phyloP scores from a whole-genome alignment of 139 green algal genomes.

The Penium margaritaceum region DNA sequence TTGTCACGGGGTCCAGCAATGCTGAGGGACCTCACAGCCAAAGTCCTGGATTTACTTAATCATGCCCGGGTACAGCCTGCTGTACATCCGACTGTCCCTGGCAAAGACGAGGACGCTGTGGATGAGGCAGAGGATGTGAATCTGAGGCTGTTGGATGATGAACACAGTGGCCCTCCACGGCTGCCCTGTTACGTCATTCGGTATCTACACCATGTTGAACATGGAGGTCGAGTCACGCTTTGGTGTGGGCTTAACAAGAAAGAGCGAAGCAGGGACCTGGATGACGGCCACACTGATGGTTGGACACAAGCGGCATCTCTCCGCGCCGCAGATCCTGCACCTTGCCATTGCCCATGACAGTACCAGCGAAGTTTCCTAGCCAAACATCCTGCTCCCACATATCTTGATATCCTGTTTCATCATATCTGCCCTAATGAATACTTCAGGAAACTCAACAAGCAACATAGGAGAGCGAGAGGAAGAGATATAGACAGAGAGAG shows the following conservation, averaged over 20 bases:
- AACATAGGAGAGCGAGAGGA: too few species aligned
- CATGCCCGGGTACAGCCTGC: conserved; percentile 20
- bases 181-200: conserved; percentile 30
- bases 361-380: conserved; percentile 20
- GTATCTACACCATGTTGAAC: conserved; percentile 26
- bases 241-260: conserved; percentile 74
- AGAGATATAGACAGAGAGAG: too few species aligned
- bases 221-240: conserved; percentile 84
- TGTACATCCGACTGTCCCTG: conserved; percentile 18
- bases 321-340: conserved; percentile 59
- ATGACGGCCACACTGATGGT: conserved; percentile 85
- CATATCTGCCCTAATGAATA: too few species aligned
- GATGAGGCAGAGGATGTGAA: conserved; percentile 66
- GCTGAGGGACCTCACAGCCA: conserved; percentile 25
- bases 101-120: conserved; percentile 45
- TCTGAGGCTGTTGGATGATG: conserved; percentile 73
- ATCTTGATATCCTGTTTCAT: too few species aligned
- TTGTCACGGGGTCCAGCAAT: too few species aligned
- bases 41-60: conserved; percentile 20
- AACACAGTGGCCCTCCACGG: conserved; percentile 42
- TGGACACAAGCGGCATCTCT: conserved; percentile 85
- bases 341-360: conserved; percentile 38
- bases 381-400: conserved; percentile 20
- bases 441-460: too few species aligned
- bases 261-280: conserved; percentile 71